Percentiles rank a stretch among this genome's conserved stretches.
Conservation (phyloP, 805 yeast genomes). For the Candida ipomoeae region DNA sequence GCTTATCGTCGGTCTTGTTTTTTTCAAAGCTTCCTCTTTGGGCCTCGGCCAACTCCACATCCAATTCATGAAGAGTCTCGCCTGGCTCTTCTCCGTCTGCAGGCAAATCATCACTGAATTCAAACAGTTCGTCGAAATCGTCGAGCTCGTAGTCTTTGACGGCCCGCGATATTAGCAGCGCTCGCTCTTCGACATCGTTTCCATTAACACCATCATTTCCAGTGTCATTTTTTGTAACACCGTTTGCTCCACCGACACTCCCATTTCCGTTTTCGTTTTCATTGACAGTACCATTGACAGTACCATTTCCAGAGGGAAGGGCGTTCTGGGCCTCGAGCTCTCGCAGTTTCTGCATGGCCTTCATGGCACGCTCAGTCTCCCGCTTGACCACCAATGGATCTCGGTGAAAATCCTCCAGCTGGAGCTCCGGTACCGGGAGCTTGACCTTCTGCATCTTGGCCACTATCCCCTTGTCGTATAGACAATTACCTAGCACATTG, state of each 20-base stretch:
- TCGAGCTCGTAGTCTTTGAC: conserved; percentile 18
- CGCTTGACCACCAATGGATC: conserved; percentile 33
- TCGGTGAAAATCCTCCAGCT: conserved; percentile 31
- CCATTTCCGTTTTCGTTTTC: not conserved
- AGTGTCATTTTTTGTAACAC: not conserved
- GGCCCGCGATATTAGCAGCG: conserved; percentile 1
- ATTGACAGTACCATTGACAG: not conserved
- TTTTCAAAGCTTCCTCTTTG: not conserved
- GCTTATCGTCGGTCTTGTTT: not conserved
- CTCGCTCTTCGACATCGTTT: not conserved
- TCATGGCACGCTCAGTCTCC: conserved; percentile 19
- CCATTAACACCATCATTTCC: not conserved
- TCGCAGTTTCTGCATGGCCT: conserved; percentile 1
- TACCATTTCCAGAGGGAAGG: not conserved
- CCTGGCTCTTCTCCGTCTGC: conserved; percentile 17
- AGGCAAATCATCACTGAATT: conserved; percentile 37
- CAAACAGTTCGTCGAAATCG: conserved; percentile 40
- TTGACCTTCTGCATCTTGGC: conserved; percentile 45
- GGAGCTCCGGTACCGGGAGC: conserved; percentile 26
- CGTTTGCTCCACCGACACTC: not conserved
- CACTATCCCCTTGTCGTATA: conserved; percentile 70
- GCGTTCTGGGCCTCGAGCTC: not conserved
- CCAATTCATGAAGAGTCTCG: conserved; percentile 6
- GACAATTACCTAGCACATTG: conserved; percentile 73
- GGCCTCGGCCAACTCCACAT: conserved; percentile 1